Base-by-base conservation (phyloP, 805 yeast genomes). In the Saccharomycodes ludwigii region DNA sequence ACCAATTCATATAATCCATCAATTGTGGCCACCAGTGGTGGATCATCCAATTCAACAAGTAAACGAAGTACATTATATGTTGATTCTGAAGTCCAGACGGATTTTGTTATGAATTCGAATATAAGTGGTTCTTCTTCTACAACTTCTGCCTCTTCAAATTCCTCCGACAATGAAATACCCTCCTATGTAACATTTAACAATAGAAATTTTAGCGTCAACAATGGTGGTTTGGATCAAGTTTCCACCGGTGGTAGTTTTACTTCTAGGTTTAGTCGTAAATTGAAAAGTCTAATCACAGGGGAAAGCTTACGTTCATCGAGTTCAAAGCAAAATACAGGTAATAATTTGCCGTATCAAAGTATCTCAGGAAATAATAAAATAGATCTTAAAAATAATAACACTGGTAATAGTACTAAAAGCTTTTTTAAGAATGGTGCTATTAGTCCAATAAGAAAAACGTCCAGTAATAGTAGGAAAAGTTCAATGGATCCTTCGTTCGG, bases 271-370 rank as follows among this genome's bases (percentile, higher is more conserved):
- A 39, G 44, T 18, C 26, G 34, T 8, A 41, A 41, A 27, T 27
- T 46, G 14, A 48, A 40, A 22, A 43, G 30, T 20, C 39, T 39
- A 3, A 29, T 43, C 8, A 45, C 53, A 2, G 44, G 47, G 2
- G 53, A 46, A 22, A 31, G 32, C 18, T 17, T 38, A 2, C 32
- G 32, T 11, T 27, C 34, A 2, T 48, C 51, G 4, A 38, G 39
- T 30, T 41, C 48, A 3, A 36, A 48, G 13, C 48, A 48, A 20
- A 43, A 47, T 29, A 48, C 53, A 2, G 53, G 52, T 4, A 49
- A 35, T 8, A 8, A 32, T 6, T 8, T n/a, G 26, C 17, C 10
- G n/a, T n/a, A n/a, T n/a, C n/a, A n/a, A n/a, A n/a, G n/a, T n/a
- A n/a, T n/a, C n/a, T n/a, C n/a, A n/a, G n/a, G n/a, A n/a, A n/a